Percentiles rank a stretch among this genome's conserved stretches.
phyloP scores from a whole-genome alignment of 208 protist species.

The Trypanosoma boissoni region DNA sequence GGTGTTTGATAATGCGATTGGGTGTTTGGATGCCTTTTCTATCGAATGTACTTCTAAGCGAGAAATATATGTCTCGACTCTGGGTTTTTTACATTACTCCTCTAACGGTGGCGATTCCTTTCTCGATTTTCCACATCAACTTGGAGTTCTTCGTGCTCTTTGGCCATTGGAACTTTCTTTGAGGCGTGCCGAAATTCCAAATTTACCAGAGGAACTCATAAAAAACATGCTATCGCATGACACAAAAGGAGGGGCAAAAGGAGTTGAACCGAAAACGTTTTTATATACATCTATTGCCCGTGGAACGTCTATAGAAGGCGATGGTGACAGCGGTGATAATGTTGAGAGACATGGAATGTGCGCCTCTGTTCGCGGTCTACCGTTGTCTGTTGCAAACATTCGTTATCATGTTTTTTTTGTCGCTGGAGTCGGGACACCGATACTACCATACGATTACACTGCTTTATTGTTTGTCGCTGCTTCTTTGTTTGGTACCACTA shows the following conservation, averaged over 20 bases:
- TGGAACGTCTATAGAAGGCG: neutral
- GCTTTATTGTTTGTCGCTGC: conserved; percentile 55
- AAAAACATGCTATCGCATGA: conserved; percentile 1
- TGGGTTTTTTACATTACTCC: conserved; percentile 50
- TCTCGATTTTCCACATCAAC: conserved; percentile 49
- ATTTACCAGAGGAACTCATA: conserved; percentile 9
- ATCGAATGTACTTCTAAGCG: conserved; percentile 5
- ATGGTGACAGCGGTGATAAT: neutral
- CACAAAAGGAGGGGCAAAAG: neutral
- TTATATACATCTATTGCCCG: conserved; percentile 14
- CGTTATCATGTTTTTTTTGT: conserved; percentile 51
- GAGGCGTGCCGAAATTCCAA: conserved; percentile 20
- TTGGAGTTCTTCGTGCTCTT: conserved; percentile 57
- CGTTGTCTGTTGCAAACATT: conserved; percentile 11
- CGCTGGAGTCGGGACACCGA: conserved; percentile 45
- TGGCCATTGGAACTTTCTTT: conserved; percentile 19
- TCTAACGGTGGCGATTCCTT: conserved; percentile 50
- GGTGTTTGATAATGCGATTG: conserved; percentile 14
- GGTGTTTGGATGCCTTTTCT: conserved; percentile 20
- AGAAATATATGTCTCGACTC: conserved; percentile 47
- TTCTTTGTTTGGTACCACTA: conserved; percentile 7
- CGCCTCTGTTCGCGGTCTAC: conserved; percentile 8
- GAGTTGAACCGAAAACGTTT: conserved; percentile 4
- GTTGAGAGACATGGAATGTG: no score
- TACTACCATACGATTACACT: conserved; percentile 78